Conservation (phyloP, 768 basidiomycete genomes). For the Candolleomyces aberdarensis region DNA sequence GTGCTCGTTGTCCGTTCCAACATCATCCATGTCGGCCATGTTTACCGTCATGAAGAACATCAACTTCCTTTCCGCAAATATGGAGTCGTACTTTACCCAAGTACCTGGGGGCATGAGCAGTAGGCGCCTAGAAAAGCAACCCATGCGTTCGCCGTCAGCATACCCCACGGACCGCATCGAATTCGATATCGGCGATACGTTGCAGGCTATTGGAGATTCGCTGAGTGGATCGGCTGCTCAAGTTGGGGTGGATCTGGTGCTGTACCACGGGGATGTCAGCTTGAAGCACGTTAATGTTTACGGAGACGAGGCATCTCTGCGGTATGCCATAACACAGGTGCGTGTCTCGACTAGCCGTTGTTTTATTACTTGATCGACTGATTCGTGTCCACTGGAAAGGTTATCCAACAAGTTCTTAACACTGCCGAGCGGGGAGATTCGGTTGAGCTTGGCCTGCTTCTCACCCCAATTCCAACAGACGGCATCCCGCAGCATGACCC, state of each 20-base stretch:
- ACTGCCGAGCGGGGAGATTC: constrained; percentile 73
- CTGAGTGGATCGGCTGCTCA: constrained; percentile 81
- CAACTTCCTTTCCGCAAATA: constrained; percentile 90
- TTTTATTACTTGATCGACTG: constrained; percentile 15
- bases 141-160: constrained; percentile 11
- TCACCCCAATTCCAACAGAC: constrained; percentile 23
- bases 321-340: constrained; percentile 82
- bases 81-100: constrained; percentile 50
- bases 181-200: constrained; percentile 89
- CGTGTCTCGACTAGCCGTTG: constrained; percentile 29
- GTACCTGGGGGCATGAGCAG: constrained; percentile 3
- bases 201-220: constrained; percentile 88
- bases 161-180: constrained; percentile 41
- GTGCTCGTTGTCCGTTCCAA: constrained; percentile 83
- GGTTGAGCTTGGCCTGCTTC: constrained; percentile 78
- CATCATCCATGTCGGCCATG: constrained; percentile 83
- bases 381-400: constrained; percentile 39
- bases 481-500: constrained; percentile 15
- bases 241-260: constrained; percentile 83
- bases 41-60: constrained; percentile 91
- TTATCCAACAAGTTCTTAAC: constrained; percentile 78
- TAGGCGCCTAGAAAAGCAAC: constrained; percentile 4
- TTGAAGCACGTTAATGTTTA: constrained; percentile 84
- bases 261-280: constrained; percentile 87
- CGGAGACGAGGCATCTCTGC: constrained; percentile 82